Evolutionary conservation across 2,329 filamentous ascomycete species (phyloP), one percentile per base, ranked within the genome.

Genomic region (Sporothrix phasma): DNA sequence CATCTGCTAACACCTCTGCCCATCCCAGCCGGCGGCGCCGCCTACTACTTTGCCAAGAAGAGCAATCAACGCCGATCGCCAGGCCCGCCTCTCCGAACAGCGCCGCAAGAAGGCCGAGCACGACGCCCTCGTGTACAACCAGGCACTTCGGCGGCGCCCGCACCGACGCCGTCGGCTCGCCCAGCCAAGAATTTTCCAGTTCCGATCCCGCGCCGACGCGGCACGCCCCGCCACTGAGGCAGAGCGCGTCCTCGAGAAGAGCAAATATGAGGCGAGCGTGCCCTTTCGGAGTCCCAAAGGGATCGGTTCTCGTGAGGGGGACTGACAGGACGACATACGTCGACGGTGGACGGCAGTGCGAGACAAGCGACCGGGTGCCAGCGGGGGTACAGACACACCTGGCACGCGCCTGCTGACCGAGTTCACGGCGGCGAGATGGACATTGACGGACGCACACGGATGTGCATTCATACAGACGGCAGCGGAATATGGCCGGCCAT

Each of bases 21-120:
- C n/a, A n/a, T n/a, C 61, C 8, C 72, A 92, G 91, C 92, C 69
- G 94, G 93, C 73, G 94, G 86, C 69, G 90, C 88, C 68, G 92
- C 93, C 72, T 99, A 97, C 81, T 92, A 90, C 80, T 96, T 97
- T 74, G 94, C 94, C 68, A 99, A 99, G 82, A 84, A 85, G 73
- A 88, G 87, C 75, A n/a, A 96, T 99, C 82, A 96, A 97, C 74
- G 89, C 89, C 70, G 92, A 97, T 76, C 89, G 93, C 68, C 81
- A 84, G 66, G 79, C 84, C 66, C 85, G 90, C 71, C 84, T 88
- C 69, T 83, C 88, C 70, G 86, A 88, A 66, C 82, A 81, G 65
- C 81, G 83, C 63, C 77, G 84, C 70, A 87, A 88, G 77, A 87
- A 82, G 77, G 82, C 81, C 65, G 77, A 80, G 70, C 77, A 81